Evolutionary conservation across 257 asterid genomes (phyloP).

Genomic region (Solanum sitiens): DNA sequence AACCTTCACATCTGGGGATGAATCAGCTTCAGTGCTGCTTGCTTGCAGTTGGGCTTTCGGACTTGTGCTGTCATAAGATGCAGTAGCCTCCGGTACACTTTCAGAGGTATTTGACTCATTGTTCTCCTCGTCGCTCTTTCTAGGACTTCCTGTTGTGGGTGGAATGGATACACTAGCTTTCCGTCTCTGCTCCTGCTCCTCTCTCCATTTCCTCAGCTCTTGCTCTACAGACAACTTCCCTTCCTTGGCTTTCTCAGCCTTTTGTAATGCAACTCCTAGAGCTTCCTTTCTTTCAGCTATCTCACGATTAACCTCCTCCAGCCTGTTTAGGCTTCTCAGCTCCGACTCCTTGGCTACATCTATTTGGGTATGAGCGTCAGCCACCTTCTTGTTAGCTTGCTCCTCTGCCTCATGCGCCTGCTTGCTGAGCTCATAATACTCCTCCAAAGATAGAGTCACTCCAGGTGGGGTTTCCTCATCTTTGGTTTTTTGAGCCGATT

Average conservation of each 20-base stretch:
- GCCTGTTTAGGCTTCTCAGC: constrained; percentile 43
- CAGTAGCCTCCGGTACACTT: constrained; percentile 15
- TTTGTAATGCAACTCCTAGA: constrained; percentile 42
- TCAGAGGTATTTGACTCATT: constrained; percentile 14
- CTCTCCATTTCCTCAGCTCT: constrained; percentile 78
- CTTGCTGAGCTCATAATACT: constrained; percentile 86
- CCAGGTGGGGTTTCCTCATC: constrained; percentile 39
- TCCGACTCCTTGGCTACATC: constrained; percentile 83
- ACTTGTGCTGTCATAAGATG: constrained; percentile 18
- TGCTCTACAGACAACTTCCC: constrained; percentile 78
- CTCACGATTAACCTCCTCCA: constrained; percentile 63
- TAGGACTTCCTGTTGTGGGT: constrained; percentile 11
- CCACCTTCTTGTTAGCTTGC: constrained; percentile 54
- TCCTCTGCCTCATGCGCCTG: constrained; percentile 83
- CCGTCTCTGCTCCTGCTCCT: constrained; percentile 66
- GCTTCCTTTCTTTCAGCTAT: constrained; percentile 42
- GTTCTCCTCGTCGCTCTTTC: constrained; percentile 25
- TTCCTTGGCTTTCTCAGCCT: constrained; percentile 69
- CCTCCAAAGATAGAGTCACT: constrained; percentile 60
- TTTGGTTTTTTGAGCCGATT: constrained; percentile 31
- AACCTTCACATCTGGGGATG: constrained; percentile 28
- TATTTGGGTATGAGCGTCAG: constrained; percentile 57
- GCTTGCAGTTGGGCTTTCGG: constrained; percentile 26
- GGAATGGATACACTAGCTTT: constrained; percentile 40
- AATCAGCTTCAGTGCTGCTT: constrained; percentile 43